These are phyloP conservation scores for Ilyonectria mors-panacis DNA, from an alignment of 2,329 filamentous ascomycete species.

Conservation along the genomic window DNA sequence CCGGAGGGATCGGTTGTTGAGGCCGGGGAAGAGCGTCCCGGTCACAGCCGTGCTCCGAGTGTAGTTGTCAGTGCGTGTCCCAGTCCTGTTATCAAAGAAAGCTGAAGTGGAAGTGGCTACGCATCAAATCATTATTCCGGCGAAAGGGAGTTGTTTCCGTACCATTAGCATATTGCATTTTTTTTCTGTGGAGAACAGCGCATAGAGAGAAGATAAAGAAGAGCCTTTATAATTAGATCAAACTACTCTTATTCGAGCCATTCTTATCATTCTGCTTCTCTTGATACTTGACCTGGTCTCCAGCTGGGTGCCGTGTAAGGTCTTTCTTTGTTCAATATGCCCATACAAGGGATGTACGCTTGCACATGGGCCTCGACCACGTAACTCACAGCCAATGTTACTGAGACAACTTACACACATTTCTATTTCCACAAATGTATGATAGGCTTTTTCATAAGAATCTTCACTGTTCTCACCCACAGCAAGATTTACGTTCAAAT, in stretches of 20 bases:
- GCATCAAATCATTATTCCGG: not conserved
- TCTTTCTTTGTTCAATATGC: no score
- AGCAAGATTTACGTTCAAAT: not conserved
- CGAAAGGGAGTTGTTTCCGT: not conserved
- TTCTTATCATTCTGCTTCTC: not conserved
- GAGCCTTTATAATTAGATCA: not conserved
- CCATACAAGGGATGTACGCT: no score
- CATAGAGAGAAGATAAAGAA: not conserved
- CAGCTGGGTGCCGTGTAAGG: no score
- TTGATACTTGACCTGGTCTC: not conserved
- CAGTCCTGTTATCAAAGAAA: not conserved
- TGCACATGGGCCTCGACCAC: no score
- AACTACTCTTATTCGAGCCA: not conserved
- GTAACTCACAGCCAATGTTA: no score
- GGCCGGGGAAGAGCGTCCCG: not conserved
- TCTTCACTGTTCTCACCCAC: not conserved
- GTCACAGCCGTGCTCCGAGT: slow-evolving; percentile 5
- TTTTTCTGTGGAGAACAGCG: not conserved
- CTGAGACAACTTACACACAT: no score
- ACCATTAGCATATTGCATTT: not conserved
- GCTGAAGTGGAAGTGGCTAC: not conserved
- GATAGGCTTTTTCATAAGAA: no score
- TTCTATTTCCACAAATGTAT: no score
- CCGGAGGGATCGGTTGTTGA: slow-evolving; percentile 1
- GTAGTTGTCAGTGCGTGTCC: slow-evolving; percentile 8